Percentiles rank a stretch among this genome's conserved stretches.
Conservation (phyloP, 139 green algal species). For the Ettlia oleoabundans region DNA sequence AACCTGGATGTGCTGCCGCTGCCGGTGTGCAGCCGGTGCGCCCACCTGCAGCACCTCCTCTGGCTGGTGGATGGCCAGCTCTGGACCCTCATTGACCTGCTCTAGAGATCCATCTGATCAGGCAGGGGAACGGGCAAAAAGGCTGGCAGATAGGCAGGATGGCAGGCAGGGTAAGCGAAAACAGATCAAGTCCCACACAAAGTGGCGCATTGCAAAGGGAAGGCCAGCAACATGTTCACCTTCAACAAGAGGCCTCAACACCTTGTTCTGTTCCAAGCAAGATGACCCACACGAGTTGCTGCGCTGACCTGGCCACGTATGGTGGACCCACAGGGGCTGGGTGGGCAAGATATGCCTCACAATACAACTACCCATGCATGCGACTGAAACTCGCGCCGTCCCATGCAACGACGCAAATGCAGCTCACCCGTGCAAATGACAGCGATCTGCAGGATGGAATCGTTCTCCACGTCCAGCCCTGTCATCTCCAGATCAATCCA, state of each 20-base stretch:
- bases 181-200: too few relatives aligned
- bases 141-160: not conserved
- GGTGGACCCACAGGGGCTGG: too few relatives aligned
- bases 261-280: not conserved
- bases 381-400: too few relatives aligned
- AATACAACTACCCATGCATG: too few relatives aligned
- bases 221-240: not conserved
- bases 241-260: not conserved
- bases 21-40: too few relatives aligned
- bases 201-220: too few relatives aligned
- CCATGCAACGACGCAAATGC: too few relatives aligned
- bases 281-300: too few relatives aligned
- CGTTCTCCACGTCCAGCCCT: slow-evolving; percentile 76
- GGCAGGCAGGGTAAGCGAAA: not conserved
- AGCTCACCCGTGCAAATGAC: slow-evolving; percentile 80
- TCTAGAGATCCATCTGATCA: slow-evolving; percentile 75
- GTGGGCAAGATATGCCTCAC: too few relatives aligned
- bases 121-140: too few relatives aligned
- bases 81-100: slow-evolving; percentile 74
- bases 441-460: slow-evolving; percentile 93
- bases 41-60: slow-evolving; percentile 78
- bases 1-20: too few relatives aligned
- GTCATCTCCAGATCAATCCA: slow-evolving; percentile 96
- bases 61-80: slow-evolving; percentile 84
- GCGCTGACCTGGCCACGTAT: too few relatives aligned